These are phyloP conservation scores for Chytriomyces confervae DNA, from an alignment of 192 early-diverging fungal genomes.

Conservation along the genomic window DNA sequence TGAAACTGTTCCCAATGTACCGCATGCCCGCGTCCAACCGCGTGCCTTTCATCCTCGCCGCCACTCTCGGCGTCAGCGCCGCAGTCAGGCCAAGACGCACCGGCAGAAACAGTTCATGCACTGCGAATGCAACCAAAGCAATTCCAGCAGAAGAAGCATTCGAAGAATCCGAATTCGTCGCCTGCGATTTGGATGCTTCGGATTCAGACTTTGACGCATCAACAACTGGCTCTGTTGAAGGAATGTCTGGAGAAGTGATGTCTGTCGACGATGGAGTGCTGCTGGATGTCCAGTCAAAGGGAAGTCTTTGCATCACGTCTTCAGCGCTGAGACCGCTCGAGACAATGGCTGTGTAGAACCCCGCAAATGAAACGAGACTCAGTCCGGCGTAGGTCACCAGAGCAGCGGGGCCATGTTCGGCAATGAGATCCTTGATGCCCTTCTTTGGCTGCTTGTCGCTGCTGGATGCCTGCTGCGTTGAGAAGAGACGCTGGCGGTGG, in stretches of 20 bases:
- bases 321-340: background rate
- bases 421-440: constrained; percentile 22
- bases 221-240: background rate
- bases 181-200: no score
- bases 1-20: background rate
- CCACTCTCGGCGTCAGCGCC: constrained; percentile 38
- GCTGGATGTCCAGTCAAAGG: background rate
- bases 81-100: constrained; percentile 44
- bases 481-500: no score
- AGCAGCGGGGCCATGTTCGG: constrained; percentile 41
- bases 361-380: constrained; percentile 29
- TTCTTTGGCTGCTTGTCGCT: background rate
- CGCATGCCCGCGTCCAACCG: background rate
- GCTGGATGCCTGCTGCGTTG: no score
- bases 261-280: background rate
- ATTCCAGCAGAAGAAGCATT: background rate
- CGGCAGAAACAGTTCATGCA: constrained; percentile 47
- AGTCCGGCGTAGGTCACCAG: constrained; percentile 43
- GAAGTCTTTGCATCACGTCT: constrained; percentile 8
- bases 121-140: constrained; percentile 32
- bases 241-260: background rate
- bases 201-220: background rate
- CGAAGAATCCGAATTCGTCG: background rate
- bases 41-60: constrained; percentile 23
- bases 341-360: constrained; percentile 36